Evolutionary conservation across 345 rosid genomes (phyloP).

Genomic region (Citrus glauca): DNA sequence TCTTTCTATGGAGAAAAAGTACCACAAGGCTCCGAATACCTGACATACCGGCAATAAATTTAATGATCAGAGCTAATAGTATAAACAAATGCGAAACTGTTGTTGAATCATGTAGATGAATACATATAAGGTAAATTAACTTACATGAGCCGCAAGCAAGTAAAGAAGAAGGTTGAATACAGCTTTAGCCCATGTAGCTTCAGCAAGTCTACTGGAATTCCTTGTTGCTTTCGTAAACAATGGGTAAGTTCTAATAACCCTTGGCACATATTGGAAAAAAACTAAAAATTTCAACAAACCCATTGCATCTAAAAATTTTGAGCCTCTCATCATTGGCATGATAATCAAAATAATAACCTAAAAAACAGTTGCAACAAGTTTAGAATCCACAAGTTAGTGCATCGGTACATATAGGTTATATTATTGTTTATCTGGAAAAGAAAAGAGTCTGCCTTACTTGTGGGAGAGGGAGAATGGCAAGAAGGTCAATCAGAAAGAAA

Average conservation of each 20-base stretch:
- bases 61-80: background rate
- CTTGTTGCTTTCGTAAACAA: constrained; percentile 25
- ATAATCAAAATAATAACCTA: background rate
- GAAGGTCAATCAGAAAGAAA: constrained; percentile 33
- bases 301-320: constrained; percentile 20
- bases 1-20: constrained; percentile 1
- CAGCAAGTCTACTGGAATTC: constrained; percentile 27
- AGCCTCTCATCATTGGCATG: background rate
- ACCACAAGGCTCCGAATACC: constrained; percentile 11
- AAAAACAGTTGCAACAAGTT: background rate
- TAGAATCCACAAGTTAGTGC: background rate
- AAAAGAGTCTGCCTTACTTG: constrained; percentile 22
- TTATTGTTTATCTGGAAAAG: background rate
- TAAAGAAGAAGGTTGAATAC: constrained; percentile 12
- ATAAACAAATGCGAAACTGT: background rate
- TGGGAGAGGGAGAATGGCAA: constrained; percentile 46
- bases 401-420: background rate
- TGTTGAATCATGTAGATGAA: background rate
- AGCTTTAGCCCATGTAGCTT: constrained; percentile 27
- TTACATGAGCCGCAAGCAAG: constrained; percentile 40
- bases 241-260: constrained; percentile 29
- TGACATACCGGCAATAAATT: background rate
- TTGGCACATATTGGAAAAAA: constrained; percentile 31
- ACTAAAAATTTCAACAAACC: constrained; percentile 16
- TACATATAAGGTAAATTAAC: background rate